Evolutionary conservation across 768 basidiomycete genomes (phyloP), one percentile per base, ranked within the genome.

Genomic region (Paxillus involutus): DNA sequence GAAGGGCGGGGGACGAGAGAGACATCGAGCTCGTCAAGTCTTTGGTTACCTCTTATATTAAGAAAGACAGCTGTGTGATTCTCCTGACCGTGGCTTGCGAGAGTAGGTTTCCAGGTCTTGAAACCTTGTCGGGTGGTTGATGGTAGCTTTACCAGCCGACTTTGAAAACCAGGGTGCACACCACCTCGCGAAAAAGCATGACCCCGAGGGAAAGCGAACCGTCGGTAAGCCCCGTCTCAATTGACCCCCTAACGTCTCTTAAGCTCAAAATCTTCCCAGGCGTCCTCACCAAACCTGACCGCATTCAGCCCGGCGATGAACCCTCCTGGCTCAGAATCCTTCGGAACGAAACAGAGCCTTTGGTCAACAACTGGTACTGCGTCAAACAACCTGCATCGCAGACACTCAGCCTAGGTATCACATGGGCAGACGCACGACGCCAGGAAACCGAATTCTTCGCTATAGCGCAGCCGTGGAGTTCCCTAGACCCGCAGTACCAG

Each of bases 261-360:
- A 33, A 8, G 9, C 10, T 8, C 7, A 10, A 12, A 1, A 33
- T 12, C 3, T 9, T 6, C 9, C 17, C 24, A 88, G 88, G 87
- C 44, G 85, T 89, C 4, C 74, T 88, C n/a, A 90, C 87, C 0
- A 89, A 90, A 56, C 84, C 85, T 0, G 86, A 87, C 57, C 79
- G 83, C 10, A 86, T 65, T 47, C 55, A 54, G 10, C 3, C 12
- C 6, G 63, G 69, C 26, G 53, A 59, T 10, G 59, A 57, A 58
- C 29, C 16, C 6, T 19, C 30, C 12, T 89, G 86, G 88, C 57
- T 86, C 0, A 65, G 69, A 0, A 79, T 80, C 55, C 79, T 86
- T 43, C 69, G 76, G 12, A 80, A 82, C 52, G 81, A 83, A 32
- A 72, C 70, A 26, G 64, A 64, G 40, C 55, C 51, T 1, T 49